Evolutionary conservation across 352 stramenopile genomes (phyloP), one percentile per base, ranked within the genome.

Genomic region (Globisporangium emineosum): DNA sequence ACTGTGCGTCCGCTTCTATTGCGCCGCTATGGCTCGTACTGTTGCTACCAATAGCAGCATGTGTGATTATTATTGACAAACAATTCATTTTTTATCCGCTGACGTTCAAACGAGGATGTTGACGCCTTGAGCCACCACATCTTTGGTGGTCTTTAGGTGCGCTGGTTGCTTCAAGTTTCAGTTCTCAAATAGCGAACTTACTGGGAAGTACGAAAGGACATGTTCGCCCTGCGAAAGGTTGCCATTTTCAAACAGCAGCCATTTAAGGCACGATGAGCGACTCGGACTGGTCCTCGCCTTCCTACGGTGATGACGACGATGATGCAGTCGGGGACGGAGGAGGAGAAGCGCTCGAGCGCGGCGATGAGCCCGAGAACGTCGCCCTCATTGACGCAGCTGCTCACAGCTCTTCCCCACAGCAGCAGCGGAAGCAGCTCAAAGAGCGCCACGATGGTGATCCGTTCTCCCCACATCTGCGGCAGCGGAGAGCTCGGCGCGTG

Each of bases 241-340:
- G n/a, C n/a, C n/a, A n/a, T n/a, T n/a, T n/a, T n/a, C n/a, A n/a
- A n/a, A n/a, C n/a, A n/a, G n/a, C n/a, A n/a, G n/a, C n/a, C n/a
- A n/a, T n/a, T n/a, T n/a, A n/a, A n/a, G n/a, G n/a, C n/a, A n/a
- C n/a, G n/a, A 68, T 53, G 45, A 53, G 45, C 45, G 45, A 53
- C 45, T 53, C 21, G 45, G 45, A 53, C 45, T 53, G 45, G 45
- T 53, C 76, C 2, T 53, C 43, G 0, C 70, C 62, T 0, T 86
- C 52, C 9, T 71, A 42, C 21, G 51, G 63, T 3, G 62, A 69
- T 75, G 23, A 60, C 47, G 5, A 87, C 9, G 32, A 76, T 82
- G 29, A 43, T 27, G 33, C 32, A 23, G 32, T n/a, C n/a, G n/a
- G n/a, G n/a, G n/a, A n/a, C 4, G 0, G 27, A 57, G 12, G 43